Base-by-base conservation (phyloP, 2,329 filamentous ascomycete genomes). In the Aspergillus thermomutatus region DNA sequence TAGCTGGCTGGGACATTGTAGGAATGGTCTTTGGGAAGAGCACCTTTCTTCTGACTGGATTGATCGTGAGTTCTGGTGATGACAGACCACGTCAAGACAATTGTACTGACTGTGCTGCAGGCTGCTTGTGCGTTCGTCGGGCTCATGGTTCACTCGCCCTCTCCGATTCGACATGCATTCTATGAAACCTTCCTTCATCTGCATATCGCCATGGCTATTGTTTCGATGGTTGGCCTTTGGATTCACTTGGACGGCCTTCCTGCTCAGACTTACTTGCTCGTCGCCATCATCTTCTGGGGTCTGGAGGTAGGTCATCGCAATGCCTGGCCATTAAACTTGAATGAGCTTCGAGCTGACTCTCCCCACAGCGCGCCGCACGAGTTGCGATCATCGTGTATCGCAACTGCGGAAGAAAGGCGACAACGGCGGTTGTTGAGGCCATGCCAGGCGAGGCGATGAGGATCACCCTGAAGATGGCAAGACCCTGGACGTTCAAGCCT, bases 141-240 rank as follows among this genome's bases (percentile, higher is more conserved):
- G 47, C 79, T 97, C 48, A 69, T 89, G 53, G 67, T 96, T 52
- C 79, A 88, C 27, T 88, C 91, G 9, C 78, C 89, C 53, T 93
- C 91, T 2, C 88, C 92, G 0, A 70, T 99, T 52, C 87, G 94
- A 59, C 93, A 97, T 74, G 92, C 92, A 41, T 97, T 96, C 72
- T 99, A 99, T 78, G 94, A 99, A 77, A 95, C 91, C 1, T 99
- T 99, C 77, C 83, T 97, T 66, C 91, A 90, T 70, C 76, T 88
- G 28, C 94, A 97, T 76, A 92, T 96, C 64, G 73, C 90, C 40
- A 77, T 96, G 51, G 91, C 87, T 41, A 73, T 88, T 37, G 69
- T 90, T 53, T 79, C 81, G 49, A 83, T 97, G 51, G 79, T 84
- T 55, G 87, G 87, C 66, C 86, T 92, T 8, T 94, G 87, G 83